Conservation (phyloP, 352 stramenopile genomes). For the Phytophthora kernoviae region DNA sequence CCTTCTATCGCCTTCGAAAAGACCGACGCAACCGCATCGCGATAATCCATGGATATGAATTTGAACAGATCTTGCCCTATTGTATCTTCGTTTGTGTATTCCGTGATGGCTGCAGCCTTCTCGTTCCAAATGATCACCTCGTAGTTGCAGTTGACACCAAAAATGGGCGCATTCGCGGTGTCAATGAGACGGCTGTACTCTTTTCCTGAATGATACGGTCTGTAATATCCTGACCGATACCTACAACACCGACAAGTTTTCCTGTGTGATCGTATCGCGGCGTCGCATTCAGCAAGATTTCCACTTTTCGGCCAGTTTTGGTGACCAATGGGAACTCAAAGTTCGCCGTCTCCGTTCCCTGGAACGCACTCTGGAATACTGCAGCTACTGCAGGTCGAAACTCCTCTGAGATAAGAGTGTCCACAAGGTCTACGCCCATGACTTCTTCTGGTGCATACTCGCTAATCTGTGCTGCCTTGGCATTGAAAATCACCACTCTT, state of each 20-base stretch:
- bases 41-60: slow-evolving; percentile 69
- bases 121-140: slow-evolving; percentile 88
- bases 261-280: slow-evolving; percentile 76
- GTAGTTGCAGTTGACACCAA: slow-evolving; percentile 74
- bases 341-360: slow-evolving; percentile 55
- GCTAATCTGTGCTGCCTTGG: slow-evolving; percentile 74
- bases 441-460: slow-evolving; percentile 68
- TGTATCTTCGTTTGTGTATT: slow-evolving; percentile 85
- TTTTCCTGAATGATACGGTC: slow-evolving; percentile 50
- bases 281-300: slow-evolving; percentile 70
- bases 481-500: slow-evolving; percentile 77
- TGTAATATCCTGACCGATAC: slow-evolving; percentile 55
- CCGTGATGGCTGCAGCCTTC: slow-evolving; percentile 85
- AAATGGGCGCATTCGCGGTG: slow-evolving; percentile 54
- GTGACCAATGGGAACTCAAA: slow-evolving; percentile 72
- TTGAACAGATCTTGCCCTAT: slow-evolving; percentile 76
- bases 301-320: slow-evolving; percentile 52
- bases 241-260: slow-evolving; percentile 47
- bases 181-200: slow-evolving; percentile 42
- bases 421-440: slow-evolving; percentile 62
- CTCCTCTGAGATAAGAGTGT: slow-evolving; percentile 70
- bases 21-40: slow-evolving; percentile 33
- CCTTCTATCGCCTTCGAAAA: slow-evolving; percentile 43
- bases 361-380: slow-evolving; percentile 45
- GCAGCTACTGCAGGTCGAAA: slow-evolving; percentile 33